phyloP scores from a whole-genome alignment of 352 stramenopile genomes.

The Pythium scleroteichum region DNA sequence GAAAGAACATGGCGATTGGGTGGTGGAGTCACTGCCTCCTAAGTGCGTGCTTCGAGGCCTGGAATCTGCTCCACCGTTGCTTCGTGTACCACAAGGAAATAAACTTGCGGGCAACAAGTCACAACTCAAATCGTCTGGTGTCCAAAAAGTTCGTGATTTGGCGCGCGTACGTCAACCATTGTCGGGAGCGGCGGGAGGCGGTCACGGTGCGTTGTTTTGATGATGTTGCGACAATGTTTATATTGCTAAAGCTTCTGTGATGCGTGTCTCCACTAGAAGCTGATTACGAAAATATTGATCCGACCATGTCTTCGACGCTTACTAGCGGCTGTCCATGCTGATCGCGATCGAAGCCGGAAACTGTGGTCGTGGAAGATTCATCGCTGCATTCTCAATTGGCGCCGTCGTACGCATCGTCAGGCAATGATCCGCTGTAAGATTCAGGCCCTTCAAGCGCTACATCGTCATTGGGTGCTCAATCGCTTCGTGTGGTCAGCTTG shows the following conservation, averaged over 20 bases:
- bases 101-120: not conserved
- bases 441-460: not conserved
- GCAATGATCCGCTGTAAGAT: not conserved
- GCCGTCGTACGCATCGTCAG: not conserved
- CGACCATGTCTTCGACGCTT: slow-evolving; percentile 6
- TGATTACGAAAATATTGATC: not conserved
- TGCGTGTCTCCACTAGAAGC: not conserved
- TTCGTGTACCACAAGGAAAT: slow-evolving; percentile 13
- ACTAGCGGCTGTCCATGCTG: slow-evolving; percentile 4
- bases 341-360: slow-evolving; percentile 3
- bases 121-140: not conserved
- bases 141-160: not conserved
- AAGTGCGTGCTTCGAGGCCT: slow-evolving; percentile 17
- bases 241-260: too few relatives aligned
- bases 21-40: slow-evolving; percentile 19
- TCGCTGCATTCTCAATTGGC: slow-evolving; percentile 9
- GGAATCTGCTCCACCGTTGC: slow-evolving; percentile 20
- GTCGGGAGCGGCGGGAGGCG: slow-evolving; percentile 2
- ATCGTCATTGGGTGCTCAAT: not conserved
- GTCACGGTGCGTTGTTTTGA: slow-evolving; percentile 3
- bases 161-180: not conserved
- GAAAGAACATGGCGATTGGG: slow-evolving; percentile 9
- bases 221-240: not conserved
- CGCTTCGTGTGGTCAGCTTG: slow-evolving; percentile 12
- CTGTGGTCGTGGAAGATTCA: slow-evolving; percentile 11